These are phyloP conservation scores for Nidularia pulvinata DNA, from an alignment of 768 basidiomycete genomes.

Conservation along the genomic window DNA sequence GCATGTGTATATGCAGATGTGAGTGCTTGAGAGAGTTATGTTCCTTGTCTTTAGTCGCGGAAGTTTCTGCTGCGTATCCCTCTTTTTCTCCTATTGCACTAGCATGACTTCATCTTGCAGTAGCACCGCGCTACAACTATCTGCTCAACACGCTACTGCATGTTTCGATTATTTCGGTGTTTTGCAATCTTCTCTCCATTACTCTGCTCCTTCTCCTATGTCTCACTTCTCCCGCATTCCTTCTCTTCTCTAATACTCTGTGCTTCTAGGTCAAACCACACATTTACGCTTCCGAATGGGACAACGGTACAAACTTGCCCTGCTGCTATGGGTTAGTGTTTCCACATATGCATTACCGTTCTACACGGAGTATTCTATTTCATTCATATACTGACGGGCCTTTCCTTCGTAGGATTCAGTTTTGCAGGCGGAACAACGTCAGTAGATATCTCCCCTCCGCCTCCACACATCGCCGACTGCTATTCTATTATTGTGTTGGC, in stretches of 20 bases:
- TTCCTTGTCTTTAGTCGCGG: too few species aligned
- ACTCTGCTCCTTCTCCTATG: background rate
- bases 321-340: slow-evolving; percentile 65
- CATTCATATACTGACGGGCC: background rate
- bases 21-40: slow-evolving; percentile 11
- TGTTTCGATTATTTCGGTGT: too few species aligned
- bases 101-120: too few species aligned
- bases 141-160: too few species aligned
- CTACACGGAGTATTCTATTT: background rate
- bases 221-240: background rate
- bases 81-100: too few species aligned
- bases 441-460: slow-evolving; percentile 14
- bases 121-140: too few species aligned
- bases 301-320: slow-evolving; percentile 72
- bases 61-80: too few species aligned
- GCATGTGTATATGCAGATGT: slow-evolving; percentile 76
- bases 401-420: slow-evolving; percentile 48
- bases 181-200: background rate
- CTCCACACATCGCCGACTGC: background rate
- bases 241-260: slow-evolving; percentile 2
- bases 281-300: slow-evolving; percentile 66
- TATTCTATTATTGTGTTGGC: background rate
- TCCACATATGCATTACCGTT: background rate
- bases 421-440: slow-evolving; percentile 86
- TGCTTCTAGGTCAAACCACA: slow-evolving; percentile 53